Conservation (phyloP, 257 asterid species). For the Lithospermum erythrorhizon region DNA sequence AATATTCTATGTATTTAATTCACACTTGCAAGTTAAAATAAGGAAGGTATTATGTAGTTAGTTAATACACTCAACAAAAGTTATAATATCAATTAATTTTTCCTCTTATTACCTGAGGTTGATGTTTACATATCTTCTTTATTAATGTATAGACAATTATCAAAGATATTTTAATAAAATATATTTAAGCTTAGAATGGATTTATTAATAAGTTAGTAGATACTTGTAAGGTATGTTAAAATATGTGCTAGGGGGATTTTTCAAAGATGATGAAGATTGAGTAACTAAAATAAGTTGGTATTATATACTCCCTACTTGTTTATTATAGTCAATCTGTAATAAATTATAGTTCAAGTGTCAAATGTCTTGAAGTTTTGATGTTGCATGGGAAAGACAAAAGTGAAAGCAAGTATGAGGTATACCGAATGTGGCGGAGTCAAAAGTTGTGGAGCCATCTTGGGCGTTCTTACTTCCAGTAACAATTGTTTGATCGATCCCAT, state of each 20-base stretch:
- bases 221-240: too few relatives aligned
- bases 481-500: slow-evolving; percentile 58
- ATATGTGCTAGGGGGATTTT: too few relatives aligned
- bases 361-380: background rate
- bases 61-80: background rate
- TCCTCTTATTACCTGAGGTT: too few relatives aligned
- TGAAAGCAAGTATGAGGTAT: background rate
- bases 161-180: too few relatives aligned
- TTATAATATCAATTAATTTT: too few relatives aligned
- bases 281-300: background rate
- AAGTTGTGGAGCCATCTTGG: slow-evolving; percentile 47
- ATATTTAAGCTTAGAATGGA: too few relatives aligned
- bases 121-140: background rate
- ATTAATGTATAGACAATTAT: too few relatives aligned
- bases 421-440: slow-evolving; percentile 71
- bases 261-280: background rate
- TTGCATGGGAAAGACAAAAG: background rate
- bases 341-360: background rate
- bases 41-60: background rate
- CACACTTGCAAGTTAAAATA: background rate
- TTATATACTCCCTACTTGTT: too few relatives aligned
- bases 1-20: too few relatives aligned
- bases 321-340: too few relatives aligned
- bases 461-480: slow-evolving; percentile 34
- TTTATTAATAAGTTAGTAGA: too few relatives aligned